Evolutionary conservation across 768 basidiomycete species (phyloP), one percentile per base, ranked within the genome.

Genomic region (Cytidiella melzeri): DNA sequence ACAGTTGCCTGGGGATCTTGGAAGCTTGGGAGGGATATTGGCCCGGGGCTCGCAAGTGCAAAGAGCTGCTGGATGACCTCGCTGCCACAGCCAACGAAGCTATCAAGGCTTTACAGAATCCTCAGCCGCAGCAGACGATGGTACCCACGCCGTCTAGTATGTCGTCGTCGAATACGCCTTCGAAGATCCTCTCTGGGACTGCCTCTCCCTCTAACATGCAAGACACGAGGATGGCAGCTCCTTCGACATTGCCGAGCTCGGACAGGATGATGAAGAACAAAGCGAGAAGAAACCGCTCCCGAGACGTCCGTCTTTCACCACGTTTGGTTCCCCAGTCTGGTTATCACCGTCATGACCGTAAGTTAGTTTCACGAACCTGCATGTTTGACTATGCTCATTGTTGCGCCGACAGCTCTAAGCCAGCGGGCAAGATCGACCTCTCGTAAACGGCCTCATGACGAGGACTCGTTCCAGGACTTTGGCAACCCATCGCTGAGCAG

Each of bases 31-130:
- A 91, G 63, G 86, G 86, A 1, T 75, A 79, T 48, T 92, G 91
- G 91, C 90, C 90, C 19, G 90, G 90, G 13, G 89, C 88, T 53
- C 76, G 80, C 37, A 92, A 92, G 65, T 90, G 90, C 73, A 90
- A 83, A 65, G 88, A 90, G 60, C 67, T 91, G 36, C 77, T 91
- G 34, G 67, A 74, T 40, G 87, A 88, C 55, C 70, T 89, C 44
- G 75, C 79, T 26, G 81, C 69, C 38, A 89, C 83, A 7, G 83
- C 86, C 3, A 79, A 69, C 39, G 84, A 84, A 48, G 86, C 85
- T 25, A 81, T 88, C 41, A 67, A 65, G 24, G 68, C 58, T 48
- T 56, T 56, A 4, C 49, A 48, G 28, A 51, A 45, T 27, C 61
- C 30, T 34, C 30, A 34, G 15, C 30, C 7, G 15, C 30, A 60